Base-by-base conservation (phyloP, 2,329 filamentous ascomycete species). In the Aspergillus sp. region DNA sequence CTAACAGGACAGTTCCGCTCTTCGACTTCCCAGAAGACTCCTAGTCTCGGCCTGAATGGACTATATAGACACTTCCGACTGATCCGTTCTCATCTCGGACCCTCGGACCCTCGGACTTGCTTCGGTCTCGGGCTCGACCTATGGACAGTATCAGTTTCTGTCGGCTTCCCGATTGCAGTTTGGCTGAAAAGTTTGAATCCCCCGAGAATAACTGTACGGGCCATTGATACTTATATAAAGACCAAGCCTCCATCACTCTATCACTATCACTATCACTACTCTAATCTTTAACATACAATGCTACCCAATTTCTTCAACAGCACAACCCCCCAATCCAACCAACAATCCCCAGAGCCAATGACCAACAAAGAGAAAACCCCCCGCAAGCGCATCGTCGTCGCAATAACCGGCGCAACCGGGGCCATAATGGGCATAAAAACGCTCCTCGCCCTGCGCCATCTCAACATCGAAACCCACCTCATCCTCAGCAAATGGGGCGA, bases 331-430 rank as follows among this genome's bases (percentile, higher is more conserved):
- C 21, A 45, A 12, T 1, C 27, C 8, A 17, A 3, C 9, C 21
- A 21, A 40, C 40, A 35, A 25, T 4, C 45, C 14, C 25, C n/a
- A 17, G 8, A 35, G 1, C 55, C n/a, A 31, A 33, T 8, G 17
- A 17, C 17, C 17, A 17, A 17, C 17, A 17, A 17, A 17, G 17
- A 17, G 17, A 17, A 17, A 17, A 17, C 17, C 17, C 17, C 17
- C 43, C 65, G 63, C 44, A 64, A 59, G n/a, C 61, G 70, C 8
- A 80, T 82, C 50, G 72, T 82, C 1, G 72, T 82, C 6, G 81
- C 73, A 19, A 77, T 83, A 44, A 82, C 81, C 2, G 81, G 80
- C 3, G 80, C 81, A 1, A 82, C 81, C 0, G 80, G 81, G 3
- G 71, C 79, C 2, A 64, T 73, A 2, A 69, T 77, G 6, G 80